Percentiles rank a stretch among this genome's conserved stretches.
Evolutionary conservation across 495 filamentous ascomycete genomes (phyloP).

Genomic region (Tirmania nivea): DNA sequence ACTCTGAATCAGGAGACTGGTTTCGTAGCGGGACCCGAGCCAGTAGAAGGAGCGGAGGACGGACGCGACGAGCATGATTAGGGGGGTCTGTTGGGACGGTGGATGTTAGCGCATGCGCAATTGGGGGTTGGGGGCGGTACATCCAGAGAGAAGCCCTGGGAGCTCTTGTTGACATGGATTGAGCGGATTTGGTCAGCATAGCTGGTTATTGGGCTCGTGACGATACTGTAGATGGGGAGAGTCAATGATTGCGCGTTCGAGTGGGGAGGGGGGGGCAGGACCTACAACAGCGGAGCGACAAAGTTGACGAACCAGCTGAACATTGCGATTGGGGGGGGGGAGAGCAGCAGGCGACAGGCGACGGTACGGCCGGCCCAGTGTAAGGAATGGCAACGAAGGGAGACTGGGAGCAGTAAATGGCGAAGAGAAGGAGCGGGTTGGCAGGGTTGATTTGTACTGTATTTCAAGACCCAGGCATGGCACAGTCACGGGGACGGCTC

Average conservation of each 20-base stretch:
- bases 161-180: constrained; percentile 61
- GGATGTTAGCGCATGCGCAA: background rate
- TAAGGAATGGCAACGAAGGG: too few species aligned
- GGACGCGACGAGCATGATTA: constrained; percentile 94
- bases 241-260: background rate
- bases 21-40: constrained; percentile 68
- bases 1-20: constrained; percentile 51
- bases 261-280: background rate
- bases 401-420: too few species aligned
- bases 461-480: too few species aligned
- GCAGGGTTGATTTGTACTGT: too few species aligned
- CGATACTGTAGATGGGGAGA: constrained; percentile 5
- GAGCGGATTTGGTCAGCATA: constrained; percentile 38
- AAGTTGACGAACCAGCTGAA: constrained; percentile 1
- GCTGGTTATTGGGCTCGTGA: constrained; percentile 17
- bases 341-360: too few species aligned
- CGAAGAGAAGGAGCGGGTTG: too few species aligned
- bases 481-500: too few species aligned
- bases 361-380: too few species aligned
- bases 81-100: constrained; percentile 53
- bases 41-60: constrained; percentile 91
- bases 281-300: constrained; percentile 14
- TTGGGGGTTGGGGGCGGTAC: constrained; percentile 5
- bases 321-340: too few species aligned
- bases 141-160: constrained; percentile 59